Evolutionary conservation across 2,329 filamentous ascomycete species (phyloP), one percentile per base, ranked within the genome.

Genomic region (Colletotrichum lupini): DNA sequence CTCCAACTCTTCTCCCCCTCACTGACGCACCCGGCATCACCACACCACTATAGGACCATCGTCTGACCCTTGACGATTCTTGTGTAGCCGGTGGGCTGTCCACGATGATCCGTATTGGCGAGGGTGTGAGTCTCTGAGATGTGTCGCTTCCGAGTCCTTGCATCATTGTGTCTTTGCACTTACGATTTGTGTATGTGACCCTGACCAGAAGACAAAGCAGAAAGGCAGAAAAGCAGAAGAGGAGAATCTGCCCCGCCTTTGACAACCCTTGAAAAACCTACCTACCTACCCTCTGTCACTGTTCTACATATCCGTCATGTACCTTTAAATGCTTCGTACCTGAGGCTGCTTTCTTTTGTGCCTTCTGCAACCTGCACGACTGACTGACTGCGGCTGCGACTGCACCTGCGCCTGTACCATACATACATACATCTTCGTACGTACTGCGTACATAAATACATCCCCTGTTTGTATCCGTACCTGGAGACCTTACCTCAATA

Each of bases 31-130:
- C 32, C 22, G 52, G 32, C 67, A 37, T 70, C 60, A 70, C n/a
- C 67, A 57, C 60, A 64, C 67, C 70, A 70, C 56, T 35, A 70
- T 66, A 61, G 49, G 56, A 32, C 67, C 56, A 65, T 42, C 30
- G 16, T 7, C 46, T 24, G 12, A 64, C 53, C 58, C 58, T 61
- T 67, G 28, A 53, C n/a, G 30, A 52, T 30, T 22, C 55, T 52
- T 49, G 42, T n/a, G 19, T 49, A 19, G 19, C 19, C 19, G 42
- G 42, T 49, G 19, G 42, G 42, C 42, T 42, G 14, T 16, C 14
- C 14, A 19, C 37, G 14, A 42, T 16, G 37, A 9, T 49, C 19
- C 42, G 19, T 49, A n/a, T n/a, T 4, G 42, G 19, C 42, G 19
- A 49, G 42, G 37, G 58, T n/a, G 30, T 32, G 30, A 32, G 30